Evolutionary conservation across 345 rosid species (phyloP).

Genomic region (Eucalyptus dawsonii): DNA sequence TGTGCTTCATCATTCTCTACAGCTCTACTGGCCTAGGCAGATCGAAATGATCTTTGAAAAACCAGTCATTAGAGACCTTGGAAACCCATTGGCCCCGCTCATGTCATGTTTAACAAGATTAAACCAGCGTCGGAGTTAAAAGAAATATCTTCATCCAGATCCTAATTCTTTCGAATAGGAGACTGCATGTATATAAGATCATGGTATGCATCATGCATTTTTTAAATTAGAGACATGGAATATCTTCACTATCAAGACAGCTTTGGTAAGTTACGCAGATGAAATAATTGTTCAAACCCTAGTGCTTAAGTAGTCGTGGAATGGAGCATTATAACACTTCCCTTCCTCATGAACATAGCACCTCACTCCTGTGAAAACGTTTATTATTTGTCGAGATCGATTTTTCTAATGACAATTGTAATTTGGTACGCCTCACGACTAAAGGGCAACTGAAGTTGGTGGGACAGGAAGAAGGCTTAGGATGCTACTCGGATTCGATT

Average conservation of each 20-base stretch:
- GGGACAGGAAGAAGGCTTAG: not conserved
- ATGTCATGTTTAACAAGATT: not conserved
- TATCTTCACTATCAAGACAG: not conserved
- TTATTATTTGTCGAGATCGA: not conserved
- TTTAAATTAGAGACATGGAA: not conserved
- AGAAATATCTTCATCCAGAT: not conserved
- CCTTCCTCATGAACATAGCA: not conserved
- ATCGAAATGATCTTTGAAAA: not conserved
- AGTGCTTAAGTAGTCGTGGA: not conserved
- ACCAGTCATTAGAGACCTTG: not conserved
- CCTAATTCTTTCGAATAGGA: not conserved
- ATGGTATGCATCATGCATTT: not conserved
- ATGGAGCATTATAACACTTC: not conserved
- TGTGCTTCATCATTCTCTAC: not conserved
- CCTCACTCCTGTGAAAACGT: not conserved
- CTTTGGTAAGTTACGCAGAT: not conserved
- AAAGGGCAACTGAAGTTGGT: not conserved
- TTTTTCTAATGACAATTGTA: not conserved
- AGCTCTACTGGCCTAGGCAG: not conserved
- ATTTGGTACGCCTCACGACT: not conserved
- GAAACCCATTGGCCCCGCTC: not conserved
- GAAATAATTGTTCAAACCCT: not conserved
- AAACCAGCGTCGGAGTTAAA: not conserved
- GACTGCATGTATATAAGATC: not conserved
- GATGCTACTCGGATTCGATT: not conserved